phyloP scores from a whole-genome alignment of 371 early-diverging fungal species.

The Mucor irregularis region DNA sequence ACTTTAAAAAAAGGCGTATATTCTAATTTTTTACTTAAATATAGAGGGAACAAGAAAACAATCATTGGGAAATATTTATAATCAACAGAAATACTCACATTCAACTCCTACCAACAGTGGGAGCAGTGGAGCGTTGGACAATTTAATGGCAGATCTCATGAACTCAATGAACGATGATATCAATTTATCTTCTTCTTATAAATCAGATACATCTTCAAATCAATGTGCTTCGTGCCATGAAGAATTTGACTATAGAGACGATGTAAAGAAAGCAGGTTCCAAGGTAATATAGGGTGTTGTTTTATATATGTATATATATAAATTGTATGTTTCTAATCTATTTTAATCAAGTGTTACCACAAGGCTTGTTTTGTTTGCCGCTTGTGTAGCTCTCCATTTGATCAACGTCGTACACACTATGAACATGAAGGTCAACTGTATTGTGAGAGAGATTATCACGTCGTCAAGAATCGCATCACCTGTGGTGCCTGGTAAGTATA shows the following conservation, averaged over 20 bases:
- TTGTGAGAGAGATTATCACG: slow-evolving; percentile 70
- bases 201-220: neutral
- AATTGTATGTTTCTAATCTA: neutral
- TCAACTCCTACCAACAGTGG: slow-evolving; percentile 4
- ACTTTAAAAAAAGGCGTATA: too few species aligned
- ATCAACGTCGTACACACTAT: slow-evolving; percentile 61
- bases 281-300: slow-evolving; percentile 35
- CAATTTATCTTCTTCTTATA: neutral
- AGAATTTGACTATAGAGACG: slow-evolving; percentile 48
- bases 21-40: too few species aligned
- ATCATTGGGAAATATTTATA: slow-evolving; percentile 22
- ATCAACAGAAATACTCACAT: slow-evolving; percentile 11
- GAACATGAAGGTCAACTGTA: slow-evolving; percentile 66
- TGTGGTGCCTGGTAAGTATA: slow-evolving; percentile 57
- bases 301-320: neutral
- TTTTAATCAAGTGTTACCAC: slow-evolving; percentile 39
- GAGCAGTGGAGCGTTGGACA: slow-evolving; percentile 47
- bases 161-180: slow-evolving; percentile 49
- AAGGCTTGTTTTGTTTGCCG: slow-evolving; percentile 63
- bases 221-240: slow-evolving; percentile 28
- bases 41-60: slow-evolving; percentile 21
- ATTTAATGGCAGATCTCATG: slow-evolving; percentile 61
- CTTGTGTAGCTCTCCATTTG: slow-evolving; percentile 64
- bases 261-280: slow-evolving; percentile 32
- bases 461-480: slow-evolving; percentile 45